Conservation (phyloP, 768 basidiomycete genomes). For the Suillus luteus region DNA sequence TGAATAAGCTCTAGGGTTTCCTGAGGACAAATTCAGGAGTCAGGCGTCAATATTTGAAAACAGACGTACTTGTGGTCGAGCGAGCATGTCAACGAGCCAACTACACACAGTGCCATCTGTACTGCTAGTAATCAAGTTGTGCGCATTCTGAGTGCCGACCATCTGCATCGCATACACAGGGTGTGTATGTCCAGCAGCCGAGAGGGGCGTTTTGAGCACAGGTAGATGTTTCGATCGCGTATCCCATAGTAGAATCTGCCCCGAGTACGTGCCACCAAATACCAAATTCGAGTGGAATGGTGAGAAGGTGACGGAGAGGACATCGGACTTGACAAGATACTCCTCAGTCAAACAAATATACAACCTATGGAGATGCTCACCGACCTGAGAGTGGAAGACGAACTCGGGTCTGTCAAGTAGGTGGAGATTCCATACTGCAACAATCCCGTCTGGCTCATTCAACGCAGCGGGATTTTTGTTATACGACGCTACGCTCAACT, state of each 20-base stretch:
- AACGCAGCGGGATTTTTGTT: slow-evolving; percentile 94
- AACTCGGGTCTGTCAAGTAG: slow-evolving; percentile 95
- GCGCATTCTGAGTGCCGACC: slow-evolving; percentile 98
- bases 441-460: slow-evolving; percentile 96
- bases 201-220: slow-evolving; percentile 93
- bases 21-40: slow-evolving; percentile 39
- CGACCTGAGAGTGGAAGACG: slow-evolving; percentile 95
- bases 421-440: slow-evolving; percentile 97
- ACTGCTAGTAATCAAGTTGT: slow-evolving; percentile 94
- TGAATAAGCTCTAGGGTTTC: slow-evolving; percentile 93
- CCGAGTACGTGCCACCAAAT: slow-evolving; percentile 99
- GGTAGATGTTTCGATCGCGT: slow-evolving; percentile 96
- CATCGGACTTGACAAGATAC: slow-evolving; percentile 74
- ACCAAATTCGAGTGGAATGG: slow-evolving; percentile 97
- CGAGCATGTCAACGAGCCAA: slow-evolving; percentile 98
- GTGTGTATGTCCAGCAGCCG: slow-evolving; percentile 96
- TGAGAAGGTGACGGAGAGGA: slow-evolving; percentile 94
- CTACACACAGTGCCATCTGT: slow-evolving; percentile 97
- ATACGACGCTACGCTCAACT: slow-evolving; percentile 93
- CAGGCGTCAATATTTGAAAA: not conserved
- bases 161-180: slow-evolving; percentile 98
- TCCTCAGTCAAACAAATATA: slow-evolving; percentile 7
- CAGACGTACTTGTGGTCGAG: slow-evolving; percentile 83
- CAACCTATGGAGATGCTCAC: slow-evolving; percentile 25
- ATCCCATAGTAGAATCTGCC: slow-evolving; percentile 98